Evolutionary conservation across 768 basidiomycete genomes (phyloP).

Genomic region (Auricularia sp.): DNA sequence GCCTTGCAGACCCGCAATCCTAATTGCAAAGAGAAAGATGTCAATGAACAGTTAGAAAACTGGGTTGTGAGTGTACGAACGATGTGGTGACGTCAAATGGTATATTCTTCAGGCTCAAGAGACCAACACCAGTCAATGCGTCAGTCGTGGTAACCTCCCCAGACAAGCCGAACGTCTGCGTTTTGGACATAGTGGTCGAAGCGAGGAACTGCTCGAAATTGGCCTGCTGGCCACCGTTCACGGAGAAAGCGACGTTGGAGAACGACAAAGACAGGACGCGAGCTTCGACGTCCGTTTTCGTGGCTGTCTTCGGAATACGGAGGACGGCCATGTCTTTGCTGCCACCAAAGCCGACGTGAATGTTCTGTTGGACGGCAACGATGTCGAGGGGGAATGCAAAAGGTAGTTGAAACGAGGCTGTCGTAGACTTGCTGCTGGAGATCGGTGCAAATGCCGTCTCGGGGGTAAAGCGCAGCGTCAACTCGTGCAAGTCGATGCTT

Average conservation of each 20-base stretch:
- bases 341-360: constrained; percentile 41
- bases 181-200: constrained; percentile 41
- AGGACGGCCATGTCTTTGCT: constrained; percentile 45
- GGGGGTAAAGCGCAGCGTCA: constrained; percentile 48
- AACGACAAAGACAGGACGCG: constrained; percentile 56
- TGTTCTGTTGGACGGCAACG: constrained; percentile 46
- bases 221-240: constrained; percentile 35
- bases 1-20: constrained; percentile 55
- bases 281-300: constrained; percentile 48
- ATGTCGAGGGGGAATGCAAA: constrained; percentile 65
- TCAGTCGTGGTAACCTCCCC: constrained; percentile 39
- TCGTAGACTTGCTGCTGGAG: constrained; percentile 49
- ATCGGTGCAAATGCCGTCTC: constrained; percentile 46
- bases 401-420: constrained; percentile 39
- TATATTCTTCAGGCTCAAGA: constrained; percentile 24
- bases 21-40: not conserved
- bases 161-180: constrained; percentile 38
- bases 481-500: constrained; percentile 48
- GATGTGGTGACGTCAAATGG: not conserved
- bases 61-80: constrained; percentile 35
- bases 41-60: constrained; percentile 34
- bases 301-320: constrained; percentile 44
- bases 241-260: constrained; percentile 47
- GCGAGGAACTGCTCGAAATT: constrained; percentile 55
- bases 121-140: constrained; percentile 55